phyloP scores from a whole-genome alignment of 805 yeast species.

The Candida jianshihensis region DNA sequence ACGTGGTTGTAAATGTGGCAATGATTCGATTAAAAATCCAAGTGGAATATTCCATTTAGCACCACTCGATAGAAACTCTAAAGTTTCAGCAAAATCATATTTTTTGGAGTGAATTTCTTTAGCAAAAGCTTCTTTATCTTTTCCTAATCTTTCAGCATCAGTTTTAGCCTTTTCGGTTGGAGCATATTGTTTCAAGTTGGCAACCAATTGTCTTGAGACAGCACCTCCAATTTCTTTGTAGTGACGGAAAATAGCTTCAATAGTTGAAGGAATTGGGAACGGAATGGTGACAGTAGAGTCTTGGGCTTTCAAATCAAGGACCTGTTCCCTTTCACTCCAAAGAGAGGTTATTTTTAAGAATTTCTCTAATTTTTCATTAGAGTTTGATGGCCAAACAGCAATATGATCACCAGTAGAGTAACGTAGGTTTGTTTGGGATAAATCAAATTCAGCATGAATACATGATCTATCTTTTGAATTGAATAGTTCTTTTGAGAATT shows the following conservation, averaged over 20 bases:
- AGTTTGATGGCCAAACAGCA: constrained; percentile 91
- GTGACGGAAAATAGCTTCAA: constrained; percentile 78
- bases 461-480: constrained; percentile 61
- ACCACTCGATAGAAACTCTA: constrained; percentile 55
- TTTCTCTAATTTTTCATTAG: constrained; percentile 63
- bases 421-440: constrained; percentile 64
- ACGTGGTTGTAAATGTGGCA: constrained; percentile 84
- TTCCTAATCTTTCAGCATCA: constrained; percentile 40
- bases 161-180: constrained; percentile 52
- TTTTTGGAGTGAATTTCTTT: constrained; percentile 51
- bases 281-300: constrained; percentile 63
- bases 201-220: constrained; percentile 80
- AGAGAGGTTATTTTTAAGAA: constrained; percentile 63
- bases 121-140: constrained; percentile 65
- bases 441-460: constrained; percentile 84
- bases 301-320: constrained; percentile 57
- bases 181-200: constrained; percentile 71
- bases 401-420: constrained; percentile 95
- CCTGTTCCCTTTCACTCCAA: constrained; percentile 40
- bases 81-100: constrained; percentile 70
- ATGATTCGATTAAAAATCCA: constrained; percentile 72
- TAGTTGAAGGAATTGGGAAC: constrained; percentile 80
- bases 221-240: constrained; percentile 90
- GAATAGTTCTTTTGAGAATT: constrained; percentile 63
- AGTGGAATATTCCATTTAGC: constrained; percentile 80